These are phyloP conservation scores for Gossypium aridum DNA, from an alignment of 441 rosid genomes.

Conservation along the genomic window DNA sequence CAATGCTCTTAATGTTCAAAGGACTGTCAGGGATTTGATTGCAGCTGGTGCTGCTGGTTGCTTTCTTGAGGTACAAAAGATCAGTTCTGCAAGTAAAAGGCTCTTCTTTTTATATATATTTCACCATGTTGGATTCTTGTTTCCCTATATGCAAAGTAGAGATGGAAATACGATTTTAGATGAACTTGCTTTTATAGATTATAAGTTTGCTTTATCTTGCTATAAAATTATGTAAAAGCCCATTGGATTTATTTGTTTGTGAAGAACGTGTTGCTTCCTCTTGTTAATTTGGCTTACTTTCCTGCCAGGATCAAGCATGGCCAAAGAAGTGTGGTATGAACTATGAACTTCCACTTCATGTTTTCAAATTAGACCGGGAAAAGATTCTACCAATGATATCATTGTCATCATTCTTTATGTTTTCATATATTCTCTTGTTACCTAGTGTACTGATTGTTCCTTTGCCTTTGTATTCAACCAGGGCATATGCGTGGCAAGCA, in stretches of 20 bases:
- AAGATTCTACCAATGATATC: not conserved
- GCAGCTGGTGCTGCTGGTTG: slow-evolving; percentile 55
- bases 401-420: not conserved
- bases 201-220: not conserved
- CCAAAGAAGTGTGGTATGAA: slow-evolving; percentile 48
- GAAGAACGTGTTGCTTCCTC: not conserved
- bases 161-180: not conserved
- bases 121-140: not conserved
- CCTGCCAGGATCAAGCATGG: slow-evolving; percentile 47
- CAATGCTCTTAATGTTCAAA: slow-evolving; percentile 47
- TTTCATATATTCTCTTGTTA: not conserved
- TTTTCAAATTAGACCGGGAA: not conserved
- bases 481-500: slow-evolving; percentile 50
- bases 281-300: slow-evolving; percentile 1
- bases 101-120: not conserved
- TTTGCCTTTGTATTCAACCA: slow-evolving; percentile 8
- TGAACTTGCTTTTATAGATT: not conserved
- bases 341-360: not conserved
- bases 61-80: slow-evolving; percentile 41
- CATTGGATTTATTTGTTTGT: not conserved
- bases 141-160: not conserved
- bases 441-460: not conserved
- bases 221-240: not conserved
- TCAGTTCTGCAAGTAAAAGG: not conserved
- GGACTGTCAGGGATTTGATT: slow-evolving; percentile 46